Evolutionary conservation across 2,329 filamentous ascomycete genomes (phyloP).

Genomic region (Talaromyces rugulosus): DNA sequence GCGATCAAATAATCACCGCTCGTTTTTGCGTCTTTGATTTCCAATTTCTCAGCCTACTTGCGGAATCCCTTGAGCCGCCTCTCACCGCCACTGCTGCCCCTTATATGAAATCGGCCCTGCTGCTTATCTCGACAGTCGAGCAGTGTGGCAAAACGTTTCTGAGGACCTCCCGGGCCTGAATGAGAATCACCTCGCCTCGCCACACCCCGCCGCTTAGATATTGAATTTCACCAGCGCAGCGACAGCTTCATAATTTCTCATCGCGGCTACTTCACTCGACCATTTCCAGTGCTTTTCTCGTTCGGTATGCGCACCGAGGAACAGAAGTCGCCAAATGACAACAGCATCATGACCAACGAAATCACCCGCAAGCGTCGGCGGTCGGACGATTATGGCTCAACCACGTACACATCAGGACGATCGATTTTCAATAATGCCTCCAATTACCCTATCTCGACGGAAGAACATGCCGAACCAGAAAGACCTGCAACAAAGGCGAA

Average conservation of each 20-base stretch:
- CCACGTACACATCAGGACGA: slow-evolving; percentile 6
- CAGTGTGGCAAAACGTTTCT: background rate
- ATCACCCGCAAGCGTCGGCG: slow-evolving; percentile 9
- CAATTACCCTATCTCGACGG: background rate
- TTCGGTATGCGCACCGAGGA: slow-evolving; percentile 3
- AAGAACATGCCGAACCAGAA: slow-evolving; percentile 4
- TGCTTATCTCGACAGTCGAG: background rate
- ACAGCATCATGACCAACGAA: background rate
- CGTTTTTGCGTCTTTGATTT: background rate
- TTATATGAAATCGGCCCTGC: background rate
- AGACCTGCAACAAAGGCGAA: slow-evolving; percentile 38
- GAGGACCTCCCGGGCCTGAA: background rate
- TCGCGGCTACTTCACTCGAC: background rate
- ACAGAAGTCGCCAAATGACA: slow-evolving; percentile 1
- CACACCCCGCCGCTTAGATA: background rate
- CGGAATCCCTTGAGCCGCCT: background rate
- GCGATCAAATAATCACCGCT: background rate
- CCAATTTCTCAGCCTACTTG: background rate
- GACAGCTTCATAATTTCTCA: background rate
- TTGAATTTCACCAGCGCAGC: background rate
- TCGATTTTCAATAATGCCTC: slow-evolving; percentile 12
- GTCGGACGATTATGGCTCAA: slow-evolving; percentile 9
- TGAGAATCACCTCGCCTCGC: no score
- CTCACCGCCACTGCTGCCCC: background rate
- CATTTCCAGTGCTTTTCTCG: background rate